These are phyloP conservation scores for Prorocentrum cordatum DNA, from an alignment of 169 alveolate species.

Conservation along the genomic window DNA sequence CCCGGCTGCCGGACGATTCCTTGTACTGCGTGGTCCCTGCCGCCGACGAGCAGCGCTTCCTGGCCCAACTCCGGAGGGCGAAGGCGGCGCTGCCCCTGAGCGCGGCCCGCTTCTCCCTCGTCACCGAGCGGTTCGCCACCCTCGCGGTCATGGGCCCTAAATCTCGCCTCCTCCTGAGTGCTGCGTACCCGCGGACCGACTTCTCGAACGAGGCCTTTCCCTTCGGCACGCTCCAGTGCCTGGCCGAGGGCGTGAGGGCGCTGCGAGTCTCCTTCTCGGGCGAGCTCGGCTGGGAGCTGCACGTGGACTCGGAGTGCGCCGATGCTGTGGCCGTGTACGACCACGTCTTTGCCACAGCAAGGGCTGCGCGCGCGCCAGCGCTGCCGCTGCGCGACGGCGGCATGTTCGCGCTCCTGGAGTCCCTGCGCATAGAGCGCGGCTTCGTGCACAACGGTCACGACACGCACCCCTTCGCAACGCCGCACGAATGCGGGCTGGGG, in stretches of 20 bases:
- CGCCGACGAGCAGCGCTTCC: neutral
- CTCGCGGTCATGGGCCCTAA: neutral
- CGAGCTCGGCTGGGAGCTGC: constrained; percentile 14
- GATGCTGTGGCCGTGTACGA: neutral
- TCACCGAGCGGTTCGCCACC: neutral
- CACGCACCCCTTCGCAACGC: neutral
- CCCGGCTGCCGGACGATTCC: neutral
- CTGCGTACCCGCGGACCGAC: neutral
- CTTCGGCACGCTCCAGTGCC: neutral
- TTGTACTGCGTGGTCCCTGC: neutral
- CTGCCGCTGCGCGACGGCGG: neutral
- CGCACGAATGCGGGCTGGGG: neutral
- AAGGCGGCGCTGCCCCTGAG: neutral
- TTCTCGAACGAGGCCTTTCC: neutral
- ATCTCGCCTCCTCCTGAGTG: neutral
- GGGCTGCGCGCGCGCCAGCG: neutral
- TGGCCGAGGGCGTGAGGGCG: neutral
- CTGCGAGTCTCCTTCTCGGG: constrained; percentile 1
- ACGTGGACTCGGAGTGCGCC: neutral
- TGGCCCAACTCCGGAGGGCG: neutral
- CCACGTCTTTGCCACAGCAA: neutral
- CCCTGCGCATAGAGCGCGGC: neutral
- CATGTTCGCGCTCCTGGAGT: neutral
- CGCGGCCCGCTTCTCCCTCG: neutral
- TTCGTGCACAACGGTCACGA: constrained; percentile 27